A percentile compares a stretch with the other conserved stretches of the same genome.
Evolutionary conservation across 1,284 basidiomycete species (phyloP).

Genomic region (Puccinia brachypodii): DNA sequence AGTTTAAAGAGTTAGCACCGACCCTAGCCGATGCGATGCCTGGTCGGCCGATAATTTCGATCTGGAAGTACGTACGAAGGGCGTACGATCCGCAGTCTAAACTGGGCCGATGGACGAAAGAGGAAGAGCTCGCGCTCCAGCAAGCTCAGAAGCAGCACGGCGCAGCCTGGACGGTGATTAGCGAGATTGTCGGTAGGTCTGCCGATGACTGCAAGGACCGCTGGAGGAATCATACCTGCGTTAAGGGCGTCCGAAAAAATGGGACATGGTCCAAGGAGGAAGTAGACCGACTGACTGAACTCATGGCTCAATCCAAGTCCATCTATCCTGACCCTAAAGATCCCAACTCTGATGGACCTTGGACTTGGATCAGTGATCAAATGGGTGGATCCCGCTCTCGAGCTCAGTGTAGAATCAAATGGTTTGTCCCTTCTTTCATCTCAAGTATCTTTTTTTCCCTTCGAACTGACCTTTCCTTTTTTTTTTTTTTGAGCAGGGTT

Average conservation of each 20-base stretch:
- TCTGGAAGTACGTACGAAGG: conserved; percentile 75
- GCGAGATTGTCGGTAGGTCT: conserved; percentile 67
- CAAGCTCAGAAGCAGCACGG: conserved; percentile 70
- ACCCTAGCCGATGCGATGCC: conserved; percentile 67
- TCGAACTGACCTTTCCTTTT: conserved; percentile 31
- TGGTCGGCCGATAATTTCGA: conserved; percentile 71
- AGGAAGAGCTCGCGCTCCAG: conserved; percentile 68
- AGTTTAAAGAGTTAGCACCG: conserved; percentile 69
- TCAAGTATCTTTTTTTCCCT: background rate
- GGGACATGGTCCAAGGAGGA: conserved; percentile 73
- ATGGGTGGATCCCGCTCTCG: conserved; percentile 73
- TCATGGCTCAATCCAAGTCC: conserved; percentile 63
- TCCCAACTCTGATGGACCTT: conserved; percentile 74
- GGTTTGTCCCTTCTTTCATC: conserved; percentile 60
- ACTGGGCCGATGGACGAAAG: conserved; percentile 69
- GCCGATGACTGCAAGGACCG: conserved; percentile 77
- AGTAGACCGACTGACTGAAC: conserved; percentile 68
- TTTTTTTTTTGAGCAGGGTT: conserved; percentile 62
- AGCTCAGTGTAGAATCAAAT: conserved; percentile 81
- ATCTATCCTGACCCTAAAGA: conserved; percentile 61
- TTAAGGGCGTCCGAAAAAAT: conserved; percentile 63
- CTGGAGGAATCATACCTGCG: conserved; percentile 72
- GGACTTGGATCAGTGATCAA: conserved; percentile 69
- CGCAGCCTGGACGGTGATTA: conserved; percentile 75
- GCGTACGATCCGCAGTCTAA: conserved; percentile 67